phyloP scores from a whole-genome alignment of 768 basidiomycete genomes.

The Termitomyces sp. region DNA sequence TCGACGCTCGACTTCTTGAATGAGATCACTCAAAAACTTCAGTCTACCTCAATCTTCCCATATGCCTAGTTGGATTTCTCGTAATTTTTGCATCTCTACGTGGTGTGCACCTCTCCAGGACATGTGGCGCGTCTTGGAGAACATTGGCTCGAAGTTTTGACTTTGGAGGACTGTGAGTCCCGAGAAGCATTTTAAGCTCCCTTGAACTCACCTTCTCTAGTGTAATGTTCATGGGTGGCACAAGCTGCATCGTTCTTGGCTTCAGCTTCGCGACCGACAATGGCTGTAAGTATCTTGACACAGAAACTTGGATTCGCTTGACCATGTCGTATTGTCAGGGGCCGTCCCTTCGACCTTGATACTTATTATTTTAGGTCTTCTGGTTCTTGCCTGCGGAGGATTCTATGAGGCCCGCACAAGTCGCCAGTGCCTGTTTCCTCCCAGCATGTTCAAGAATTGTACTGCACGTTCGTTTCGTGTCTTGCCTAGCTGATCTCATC shows the following conservation, averaged over 20 bases:
- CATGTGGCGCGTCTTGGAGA: constrained; percentile 51
- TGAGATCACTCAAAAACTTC: constrained; percentile 10
- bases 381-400: constrained; percentile 52
- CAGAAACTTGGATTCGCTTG: not conserved
- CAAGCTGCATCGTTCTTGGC: constrained; percentile 69
- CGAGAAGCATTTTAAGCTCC: constrained; percentile 1
- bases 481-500: constrained; percentile 5
- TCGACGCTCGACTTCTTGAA: constrained; percentile 9
- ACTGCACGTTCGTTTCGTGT: constrained; percentile 46
- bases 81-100: constrained; percentile 60
- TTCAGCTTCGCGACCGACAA: constrained; percentile 68
- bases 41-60: constrained; percentile 84
- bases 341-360: constrained; percentile 51
- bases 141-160: constrained; percentile 57
- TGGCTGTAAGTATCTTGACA: constrained; percentile 51
- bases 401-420: constrained; percentile 64
- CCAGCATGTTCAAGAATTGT: constrained; percentile 50
- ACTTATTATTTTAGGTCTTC: constrained; percentile 51
- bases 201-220: constrained; percentile 31
- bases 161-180: constrained; percentile 70
- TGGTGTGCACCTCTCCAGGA: constrained; percentile 39
- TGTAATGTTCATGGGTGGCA: constrained; percentile 68
- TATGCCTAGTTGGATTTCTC: constrained; percentile 55
- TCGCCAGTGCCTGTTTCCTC: constrained; percentile 70
- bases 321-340: constrained; percentile 43